Conservation (phyloP, 2,329 filamentous ascomycete genomes). For the Alternaria incomplexa region DNA sequence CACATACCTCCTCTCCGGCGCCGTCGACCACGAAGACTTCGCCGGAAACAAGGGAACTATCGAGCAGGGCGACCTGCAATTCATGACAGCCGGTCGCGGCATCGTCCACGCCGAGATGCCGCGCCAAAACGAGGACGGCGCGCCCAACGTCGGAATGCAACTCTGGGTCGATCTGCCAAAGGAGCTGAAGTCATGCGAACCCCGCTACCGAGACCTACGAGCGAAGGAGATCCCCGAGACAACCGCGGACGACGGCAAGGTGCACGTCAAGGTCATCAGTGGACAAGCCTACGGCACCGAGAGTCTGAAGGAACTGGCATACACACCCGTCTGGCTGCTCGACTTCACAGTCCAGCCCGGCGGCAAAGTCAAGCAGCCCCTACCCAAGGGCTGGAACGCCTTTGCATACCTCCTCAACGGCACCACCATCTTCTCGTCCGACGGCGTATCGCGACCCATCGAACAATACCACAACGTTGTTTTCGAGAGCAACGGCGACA, state of each 20-base stretch:
- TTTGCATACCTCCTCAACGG: conserved; percentile 89
- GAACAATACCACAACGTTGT: conserved; percentile 85
- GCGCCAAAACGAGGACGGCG: conserved; percentile 74
- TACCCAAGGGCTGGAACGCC: conserved; percentile 85
- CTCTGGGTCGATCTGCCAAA: conserved; percentile 92
- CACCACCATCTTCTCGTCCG: conserved; percentile 62
- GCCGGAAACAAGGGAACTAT: conserved; percentile 85
- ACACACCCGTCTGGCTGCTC: conserved; percentile 96
- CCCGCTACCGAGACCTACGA: conserved; percentile 85
- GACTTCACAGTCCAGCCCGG: conserved; percentile 83
- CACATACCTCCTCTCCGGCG: conserved; percentile 86
- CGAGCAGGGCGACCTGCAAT: conserved; percentile 86
- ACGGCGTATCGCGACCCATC: conserved; percentile 53
- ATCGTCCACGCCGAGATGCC: conserved; percentile 98
- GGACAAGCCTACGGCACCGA: conserved; percentile 85
- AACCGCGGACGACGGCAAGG: conserved; percentile 73
- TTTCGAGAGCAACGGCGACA: conserved; percentile 80
- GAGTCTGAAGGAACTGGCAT: conserved; percentile 86
- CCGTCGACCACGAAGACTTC: conserved; percentile 91
- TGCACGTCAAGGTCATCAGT: conserved; percentile 87
- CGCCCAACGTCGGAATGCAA: conserved; percentile 84
- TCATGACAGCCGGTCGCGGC: conserved; percentile 93
- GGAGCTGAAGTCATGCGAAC: conserved; percentile 84
- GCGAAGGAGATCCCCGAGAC: conserved; percentile 79
- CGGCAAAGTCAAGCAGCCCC: conserved; percentile 73